phyloP scores from a whole-genome alignment of 495 filamentous ascomycete species.

The Talaromyces ruber region DNA sequence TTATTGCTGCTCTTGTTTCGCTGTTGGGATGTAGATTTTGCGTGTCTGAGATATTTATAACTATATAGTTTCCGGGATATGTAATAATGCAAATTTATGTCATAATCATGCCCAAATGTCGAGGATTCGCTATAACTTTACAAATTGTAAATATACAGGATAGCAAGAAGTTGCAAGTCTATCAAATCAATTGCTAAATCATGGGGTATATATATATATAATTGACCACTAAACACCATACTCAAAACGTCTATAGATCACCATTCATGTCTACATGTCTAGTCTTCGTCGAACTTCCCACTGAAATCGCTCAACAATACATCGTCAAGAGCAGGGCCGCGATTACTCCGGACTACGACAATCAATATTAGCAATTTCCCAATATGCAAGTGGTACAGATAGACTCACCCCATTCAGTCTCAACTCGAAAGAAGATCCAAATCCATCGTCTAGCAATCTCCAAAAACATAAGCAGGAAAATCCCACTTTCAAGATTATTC shows the following conservation, averaged over 20 bases:
- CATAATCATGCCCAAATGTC: not conserved
- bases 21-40: not conserved
- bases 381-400: not conserved
- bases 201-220: not conserved
- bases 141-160: not conserved
- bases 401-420: slow-evolving; percentile 76
- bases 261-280: slow-evolving; percentile 32
- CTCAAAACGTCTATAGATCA: not conserved
- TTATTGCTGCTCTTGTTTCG: not conserved
- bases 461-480: slow-evolving; percentile 79
- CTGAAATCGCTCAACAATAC: slow-evolving; percentile 44
- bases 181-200: not conserved
- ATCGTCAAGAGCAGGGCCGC: slow-evolving; percentile 45
- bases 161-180: not conserved
- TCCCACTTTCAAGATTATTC: slow-evolving; percentile 72
- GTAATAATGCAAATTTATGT: not conserved
- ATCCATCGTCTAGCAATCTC: slow-evolving; percentile 88
- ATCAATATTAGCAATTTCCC: slow-evolving; percentile 9
- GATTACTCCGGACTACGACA: slow-evolving; percentile 43
- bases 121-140: not conserved
- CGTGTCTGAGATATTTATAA: not conserved
- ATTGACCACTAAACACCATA: not conserved
- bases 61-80: not conserved
- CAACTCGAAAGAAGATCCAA: slow-evolving; percentile 93
- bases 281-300: slow-evolving; percentile 45